Base-by-base conservation (phyloP, 2,329 filamentous ascomycete species). In the Geosmithia putterillii region DNA sequence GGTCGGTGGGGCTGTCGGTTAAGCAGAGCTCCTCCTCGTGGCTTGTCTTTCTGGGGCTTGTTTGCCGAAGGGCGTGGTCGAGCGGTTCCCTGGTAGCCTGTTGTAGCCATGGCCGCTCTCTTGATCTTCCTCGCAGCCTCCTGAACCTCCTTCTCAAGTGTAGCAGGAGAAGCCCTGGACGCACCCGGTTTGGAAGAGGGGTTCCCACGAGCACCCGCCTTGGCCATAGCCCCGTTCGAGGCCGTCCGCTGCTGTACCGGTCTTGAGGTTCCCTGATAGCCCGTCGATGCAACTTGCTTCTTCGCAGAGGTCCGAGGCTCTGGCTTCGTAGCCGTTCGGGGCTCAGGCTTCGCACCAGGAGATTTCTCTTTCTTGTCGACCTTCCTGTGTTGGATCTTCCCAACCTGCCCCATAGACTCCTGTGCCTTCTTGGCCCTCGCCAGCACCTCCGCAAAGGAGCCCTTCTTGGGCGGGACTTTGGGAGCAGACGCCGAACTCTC, bases 371-470 rank as follows among this genome's bases (percentile, higher is more conserved):
- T 71, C 57, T 70, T 82, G 51, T 84, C 82, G 2, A 79, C 73
- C 18, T 80, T 71, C 57, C 86, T 86, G 59, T 87, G 82, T 56
- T 86, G 83, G 50, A 87, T 85, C 51, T 77, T 79, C 44, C 81
- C 82, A 20, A 82, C 70, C 51, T 73, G 73, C n/a, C 67, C 73
- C 65, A 76, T 73, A 36, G 64, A 67, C 35, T 66, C 68, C 53
- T 84, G 76, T 12, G 76, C 80, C 47, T 76, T 76, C 54, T 83
- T 79, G 25, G 78, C 85, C 50, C 81, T 73, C 44, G 81, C 81
- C 62, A 89, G 71, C 46, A 87, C 82, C 53, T 87, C 83, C 34
- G 79, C 76, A 57, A 79, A 89, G 0, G 81, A 84, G 2, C 82
- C 80, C 54, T 83, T 85, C 60, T 86, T 86, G 1, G 78, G 79